These are phyloP conservation scores for Metschnikowia orientalis DNA, from an alignment of 805 yeast genomes.

Conservation along the genomic window DNA sequence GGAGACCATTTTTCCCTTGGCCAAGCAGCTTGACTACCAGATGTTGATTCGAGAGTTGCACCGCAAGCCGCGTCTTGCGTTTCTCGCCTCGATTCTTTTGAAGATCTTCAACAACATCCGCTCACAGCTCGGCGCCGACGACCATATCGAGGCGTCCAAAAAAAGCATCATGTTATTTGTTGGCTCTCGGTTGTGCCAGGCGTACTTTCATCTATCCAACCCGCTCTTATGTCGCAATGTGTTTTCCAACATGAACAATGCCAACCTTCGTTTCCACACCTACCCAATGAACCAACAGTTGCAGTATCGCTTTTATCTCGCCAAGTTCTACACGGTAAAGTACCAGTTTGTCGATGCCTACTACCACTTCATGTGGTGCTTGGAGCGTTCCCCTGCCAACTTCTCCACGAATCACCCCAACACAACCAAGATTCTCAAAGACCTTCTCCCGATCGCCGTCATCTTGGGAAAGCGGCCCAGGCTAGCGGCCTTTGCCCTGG, in stretches of 20 bases:
- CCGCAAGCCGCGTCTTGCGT: constrained; percentile 43
- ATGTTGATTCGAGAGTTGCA: constrained; percentile 39
- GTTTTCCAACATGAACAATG: constrained; percentile 55
- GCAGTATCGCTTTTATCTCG: constrained; percentile 51
- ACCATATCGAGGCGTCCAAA: constrained; percentile 36
- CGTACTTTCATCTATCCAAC: constrained; percentile 51
- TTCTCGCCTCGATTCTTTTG: constrained; percentile 50
- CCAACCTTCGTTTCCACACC: constrained; percentile 39
- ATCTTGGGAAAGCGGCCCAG: constrained; percentile 53
- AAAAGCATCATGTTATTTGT: constrained; percentile 49
- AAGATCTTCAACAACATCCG: constrained; percentile 59
- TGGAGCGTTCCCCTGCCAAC: constrained; percentile 30
- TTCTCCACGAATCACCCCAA: constrained; percentile 27
- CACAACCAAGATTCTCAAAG: constrained; percentile 40
- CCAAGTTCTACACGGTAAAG: constrained; percentile 52
- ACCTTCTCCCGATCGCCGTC: constrained; percentile 49
- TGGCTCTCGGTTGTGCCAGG: constrained; percentile 51
- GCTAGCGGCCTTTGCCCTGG: constrained; percentile 10
- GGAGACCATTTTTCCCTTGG: constrained; percentile 41
- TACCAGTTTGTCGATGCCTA: constrained; percentile 45
- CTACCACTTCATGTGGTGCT: constrained; percentile 54
- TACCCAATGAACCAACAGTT: constrained; percentile 44
- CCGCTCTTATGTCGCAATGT: constrained; percentile 60
- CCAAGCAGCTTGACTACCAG: constrained; percentile 36
- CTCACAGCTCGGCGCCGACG: constrained; percentile 39